These are phyloP conservation scores for Solanum pinnatisectum DNA, from an alignment of 257 asterid genomes.

Conservation along the genomic window DNA sequence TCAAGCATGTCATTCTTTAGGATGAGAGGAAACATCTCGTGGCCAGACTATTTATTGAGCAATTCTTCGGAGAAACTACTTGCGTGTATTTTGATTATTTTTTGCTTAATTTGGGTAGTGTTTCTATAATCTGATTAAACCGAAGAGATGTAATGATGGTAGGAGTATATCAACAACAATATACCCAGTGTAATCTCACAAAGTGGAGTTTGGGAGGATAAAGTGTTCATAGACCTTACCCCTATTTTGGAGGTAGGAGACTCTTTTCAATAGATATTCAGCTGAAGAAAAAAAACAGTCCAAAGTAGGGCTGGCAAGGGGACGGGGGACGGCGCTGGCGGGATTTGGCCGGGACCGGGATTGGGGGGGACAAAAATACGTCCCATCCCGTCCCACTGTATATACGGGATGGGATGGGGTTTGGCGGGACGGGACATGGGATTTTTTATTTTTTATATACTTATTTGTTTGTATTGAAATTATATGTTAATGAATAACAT, in stretches of 20 bases:
- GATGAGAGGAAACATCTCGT: neutral
- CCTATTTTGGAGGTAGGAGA: neutral
- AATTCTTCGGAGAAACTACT: neutral
- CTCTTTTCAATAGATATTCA: too few relatives aligned
- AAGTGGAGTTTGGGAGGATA: neutral
- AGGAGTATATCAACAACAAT: neutral
- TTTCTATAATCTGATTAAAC: neutral
- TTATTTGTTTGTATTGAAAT: too few relatives aligned
- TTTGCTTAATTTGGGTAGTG: neutral
- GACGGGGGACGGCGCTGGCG: too few relatives aligned
- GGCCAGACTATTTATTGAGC: neutral
- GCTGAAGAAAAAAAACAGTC: neutral
- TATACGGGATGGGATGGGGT: too few relatives aligned
- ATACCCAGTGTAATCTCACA: neutral
- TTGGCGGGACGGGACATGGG: too few relatives aligned
- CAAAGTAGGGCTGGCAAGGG: too few relatives aligned
- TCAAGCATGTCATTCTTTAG: neutral
- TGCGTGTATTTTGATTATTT: neutral
- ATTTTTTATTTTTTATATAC: too few relatives aligned
- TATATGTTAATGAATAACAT: too few relatives aligned
- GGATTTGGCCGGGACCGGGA: too few relatives aligned
- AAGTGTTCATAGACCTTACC: neutral
- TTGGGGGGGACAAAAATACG: too few relatives aligned
- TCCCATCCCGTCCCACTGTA: too few relatives aligned
- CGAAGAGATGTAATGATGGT: neutral